A percentile compares a stretch with the other conserved stretches of the same genome.
Conservation (phyloP, 768 basidiomycete genomes). For the Pisolithus orientalis region DNA sequence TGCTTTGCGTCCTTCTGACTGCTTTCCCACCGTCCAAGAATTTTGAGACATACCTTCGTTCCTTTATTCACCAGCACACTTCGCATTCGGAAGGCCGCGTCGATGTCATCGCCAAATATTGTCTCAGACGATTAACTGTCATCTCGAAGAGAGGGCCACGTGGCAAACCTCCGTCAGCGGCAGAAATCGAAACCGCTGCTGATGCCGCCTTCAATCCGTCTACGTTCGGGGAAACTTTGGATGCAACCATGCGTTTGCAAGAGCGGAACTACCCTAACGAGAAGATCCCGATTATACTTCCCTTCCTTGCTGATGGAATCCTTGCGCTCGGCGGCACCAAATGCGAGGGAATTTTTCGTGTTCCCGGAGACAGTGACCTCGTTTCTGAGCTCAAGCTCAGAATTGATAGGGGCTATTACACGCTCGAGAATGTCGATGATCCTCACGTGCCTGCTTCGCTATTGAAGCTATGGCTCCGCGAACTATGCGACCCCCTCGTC, state of each 20-base stretch:
- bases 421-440: slow-evolving; percentile 83
- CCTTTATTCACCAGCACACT: slow-evolving; percentile 71
- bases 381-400: slow-evolving; percentile 85
- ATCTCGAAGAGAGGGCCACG: slow-evolving; percentile 82
- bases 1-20: slow-evolving; percentile 83
- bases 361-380: slow-evolving; percentile 85
- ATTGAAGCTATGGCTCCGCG: slow-evolving; percentile 90
- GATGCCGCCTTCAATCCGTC: slow-evolving; percentile 95
- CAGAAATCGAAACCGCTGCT: slow-evolving; percentile 92
- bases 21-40: slow-evolving; percentile 93
- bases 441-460: slow-evolving; percentile 86
- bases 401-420: slow-evolving; percentile 89
- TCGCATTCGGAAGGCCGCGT: slow-evolving; percentile 67
- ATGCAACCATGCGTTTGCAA: slow-evolving; percentile 78
- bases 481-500: slow-evolving; percentile 87
- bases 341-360: slow-evolving; percentile 87
- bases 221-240: slow-evolving; percentile 87
- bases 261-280: slow-evolving; percentile 79
- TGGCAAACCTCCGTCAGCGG: slow-evolving; percentile 72
- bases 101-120: slow-evolving; percentile 88
- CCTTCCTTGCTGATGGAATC: slow-evolving; percentile 90
- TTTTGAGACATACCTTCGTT: slow-evolving; percentile 77
- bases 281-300: slow-evolving; percentile 87
- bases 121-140: slow-evolving; percentile 66
- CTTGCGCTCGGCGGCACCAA: slow-evolving; percentile 81